These are phyloP conservation scores for Eremochloa ophiuroides DNA, from an alignment of 176 grass and related monocot species.

Conservation along the genomic window DNA sequence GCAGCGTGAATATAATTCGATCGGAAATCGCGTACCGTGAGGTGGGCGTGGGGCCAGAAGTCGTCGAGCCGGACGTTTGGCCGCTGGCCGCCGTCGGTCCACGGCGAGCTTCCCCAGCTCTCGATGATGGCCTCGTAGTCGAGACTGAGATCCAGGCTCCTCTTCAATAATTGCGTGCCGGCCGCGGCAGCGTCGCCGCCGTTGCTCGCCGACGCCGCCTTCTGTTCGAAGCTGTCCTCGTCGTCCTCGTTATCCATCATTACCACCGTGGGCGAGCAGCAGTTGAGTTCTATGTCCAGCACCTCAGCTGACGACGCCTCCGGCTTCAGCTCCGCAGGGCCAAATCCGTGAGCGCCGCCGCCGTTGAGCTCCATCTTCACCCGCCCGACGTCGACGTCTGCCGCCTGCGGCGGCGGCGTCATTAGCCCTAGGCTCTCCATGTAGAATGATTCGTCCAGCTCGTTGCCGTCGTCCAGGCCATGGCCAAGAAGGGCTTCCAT, in stretches of 20 bases:
- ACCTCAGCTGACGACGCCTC: constrained; percentile 33
- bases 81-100: constrained; percentile 73
- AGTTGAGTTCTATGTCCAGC: constrained; percentile 55
- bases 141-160: constrained; percentile 57
- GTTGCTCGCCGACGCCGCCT: constrained; percentile 20
- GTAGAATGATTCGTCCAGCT: constrained; percentile 48
- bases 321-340: constrained; percentile 21
- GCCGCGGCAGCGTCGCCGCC: background rate
- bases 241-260: constrained; percentile 32
- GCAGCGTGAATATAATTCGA: background rate
- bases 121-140: constrained; percentile 82
- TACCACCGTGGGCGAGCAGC: constrained; percentile 33
- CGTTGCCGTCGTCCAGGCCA: constrained; percentile 37
- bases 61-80: constrained; percentile 44
- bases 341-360: background rate
- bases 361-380: constrained; percentile 44
- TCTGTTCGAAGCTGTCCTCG: constrained; percentile 15
- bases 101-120: constrained; percentile 70
- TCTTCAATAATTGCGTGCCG: constrained; percentile 17
- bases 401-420: background rate
- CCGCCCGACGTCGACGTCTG: constrained; percentile 8
- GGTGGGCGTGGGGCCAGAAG: constrained; percentile 40
- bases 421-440: constrained; percentile 65
- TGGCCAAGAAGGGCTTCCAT: constrained; percentile 81
- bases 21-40: constrained; percentile 40